Evolutionary conservation across 2,329 filamentous ascomycete genomes (phyloP).

Genomic region (Aaosphaeria pasadenensis): DNA sequence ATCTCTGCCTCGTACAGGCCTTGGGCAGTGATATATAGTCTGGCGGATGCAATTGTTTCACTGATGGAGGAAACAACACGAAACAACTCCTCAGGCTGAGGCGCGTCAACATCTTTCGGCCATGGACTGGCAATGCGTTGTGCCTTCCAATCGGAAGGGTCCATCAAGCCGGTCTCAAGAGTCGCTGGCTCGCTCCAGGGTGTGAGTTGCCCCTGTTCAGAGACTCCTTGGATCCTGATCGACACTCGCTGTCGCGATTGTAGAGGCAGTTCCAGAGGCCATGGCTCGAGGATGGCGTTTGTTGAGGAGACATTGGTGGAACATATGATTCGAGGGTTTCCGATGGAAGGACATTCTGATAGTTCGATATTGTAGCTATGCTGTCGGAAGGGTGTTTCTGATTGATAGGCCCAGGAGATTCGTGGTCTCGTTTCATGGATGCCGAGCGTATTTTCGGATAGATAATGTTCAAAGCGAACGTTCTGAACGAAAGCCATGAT

Average conservation of each 20-base stretch:
- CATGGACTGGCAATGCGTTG: slow-evolving; percentile 10
- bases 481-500: neutral
- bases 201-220: slow-evolving; percentile 1
- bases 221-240: neutral
- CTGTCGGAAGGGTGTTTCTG: neutral
- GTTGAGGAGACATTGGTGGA: neutral
- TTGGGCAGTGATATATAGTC: slow-evolving; percentile 9
- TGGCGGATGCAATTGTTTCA: neutral
- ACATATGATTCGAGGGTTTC: neutral
- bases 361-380: neutral
- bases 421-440: neutral
- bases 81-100: slow-evolving; percentile 32
- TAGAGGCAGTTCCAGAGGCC: neutral
- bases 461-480: neutral
- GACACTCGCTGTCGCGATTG: neutral
- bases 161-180: neutral
- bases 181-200: slow-evolving; percentile 2
- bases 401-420: neutral
- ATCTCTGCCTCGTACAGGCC: slow-evolving; percentile 9
- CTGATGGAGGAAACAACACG: neutral
- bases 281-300: neutral
- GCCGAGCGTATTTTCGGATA: neutral
- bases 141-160: neutral
- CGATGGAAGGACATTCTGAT: neutral
- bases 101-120: slow-evolving; percentile 11